Evolutionary conservation across 768 basidiomycete genomes (phyloP), one percentile per base, ranked within the genome.

Genomic region (Saitozyma podzolica): DNA sequence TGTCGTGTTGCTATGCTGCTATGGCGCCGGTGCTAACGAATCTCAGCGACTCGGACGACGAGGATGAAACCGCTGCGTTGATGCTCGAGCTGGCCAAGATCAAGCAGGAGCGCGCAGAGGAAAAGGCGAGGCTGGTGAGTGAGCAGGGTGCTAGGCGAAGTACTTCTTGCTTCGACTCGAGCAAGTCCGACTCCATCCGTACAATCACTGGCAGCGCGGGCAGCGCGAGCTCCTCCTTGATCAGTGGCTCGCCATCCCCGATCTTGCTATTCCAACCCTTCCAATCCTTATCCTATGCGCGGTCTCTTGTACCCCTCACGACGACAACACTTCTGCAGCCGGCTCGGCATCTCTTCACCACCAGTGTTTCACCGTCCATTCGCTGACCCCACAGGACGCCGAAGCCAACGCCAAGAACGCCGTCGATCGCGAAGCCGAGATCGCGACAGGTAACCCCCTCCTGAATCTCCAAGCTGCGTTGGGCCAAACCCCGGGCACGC

Each of bases 1-100:
- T 47, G 45, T 3, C 45, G 13, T 47, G 45, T 47, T 11, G 45
- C 13, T 17, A 47, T 29, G 45, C 50, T 67, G 72, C 56, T 69
- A 65, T 47, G 66, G 81, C 29, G 29, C 29, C 29, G 29, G 29
- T 29, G 29, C 29, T 29, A 29, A 29, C 29, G 29, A 29, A 29
- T 29, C 29, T 29, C 29, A 29, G 29, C 9, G 82, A 82, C 10
- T 81, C 82, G 2, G 85, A 89, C 16, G 89, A 91, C 9, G 93
- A 95, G 66, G 91, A 92, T 70, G 92, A 95, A 58, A 92, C 92
- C 0, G 92, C 92, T 0, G 95, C 96, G 72, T 84, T 99, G 20
- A 83, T 99, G 64, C 87, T 92, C 29, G 96, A 99, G 78, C 84
- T 99, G n/a, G 95, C 96, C 80, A 97, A 95, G 82, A 97, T 98